These are phyloP conservation scores for Dictyostelium purpureum DNA, from an alignment of 78 protist genomes.

Conservation along the genomic window DNA sequence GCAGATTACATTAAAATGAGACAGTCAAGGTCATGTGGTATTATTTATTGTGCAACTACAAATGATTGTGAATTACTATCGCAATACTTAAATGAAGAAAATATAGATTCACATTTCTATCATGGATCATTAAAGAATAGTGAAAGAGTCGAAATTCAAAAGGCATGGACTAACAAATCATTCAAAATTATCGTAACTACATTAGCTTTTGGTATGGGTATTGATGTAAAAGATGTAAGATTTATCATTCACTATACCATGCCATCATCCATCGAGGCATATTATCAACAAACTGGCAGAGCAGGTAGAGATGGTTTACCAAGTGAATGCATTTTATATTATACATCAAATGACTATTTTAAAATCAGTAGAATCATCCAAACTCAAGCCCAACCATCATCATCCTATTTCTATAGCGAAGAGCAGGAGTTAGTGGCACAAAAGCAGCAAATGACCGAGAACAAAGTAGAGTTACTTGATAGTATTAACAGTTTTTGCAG, in stretches of 20 bases:
- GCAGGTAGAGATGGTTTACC: slow-evolving; percentile 85
- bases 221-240: slow-evolving; percentile 93
- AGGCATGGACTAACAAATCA: slow-evolving; percentile 78
- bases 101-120: slow-evolving; percentile 51
- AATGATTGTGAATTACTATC: slow-evolving; percentile 84
- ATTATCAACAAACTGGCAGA: slow-evolving; percentile 93
- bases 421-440: not conserved
- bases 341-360: not conserved
- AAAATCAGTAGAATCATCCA: not conserved
- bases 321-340: slow-evolving; percentile 53
- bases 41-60: slow-evolving; percentile 52
- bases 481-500: slow-evolving; percentile 3
- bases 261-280: slow-evolving; percentile 95
- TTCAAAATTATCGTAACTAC: slow-evolving; percentile 93
- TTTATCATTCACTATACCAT: slow-evolving; percentile 95
- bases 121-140: slow-evolving; percentile 70
- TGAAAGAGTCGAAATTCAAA: slow-evolving; percentile 36
- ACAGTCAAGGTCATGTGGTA: slow-evolving; percentile 15
- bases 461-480: slow-evolving; percentile 20
- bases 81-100: slow-evolving; percentile 7
- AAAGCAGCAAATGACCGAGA: not conserved
- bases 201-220: slow-evolving; percentile 99
- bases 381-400: no score
- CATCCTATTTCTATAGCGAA: not conserved
- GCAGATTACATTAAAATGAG: not conserved